A percentile compares a stretch with the other conserved stretches of the same genome.
phyloP scores from a whole-genome alignment of 768 basidiomycete species.

The Calocera cornea region DNA sequence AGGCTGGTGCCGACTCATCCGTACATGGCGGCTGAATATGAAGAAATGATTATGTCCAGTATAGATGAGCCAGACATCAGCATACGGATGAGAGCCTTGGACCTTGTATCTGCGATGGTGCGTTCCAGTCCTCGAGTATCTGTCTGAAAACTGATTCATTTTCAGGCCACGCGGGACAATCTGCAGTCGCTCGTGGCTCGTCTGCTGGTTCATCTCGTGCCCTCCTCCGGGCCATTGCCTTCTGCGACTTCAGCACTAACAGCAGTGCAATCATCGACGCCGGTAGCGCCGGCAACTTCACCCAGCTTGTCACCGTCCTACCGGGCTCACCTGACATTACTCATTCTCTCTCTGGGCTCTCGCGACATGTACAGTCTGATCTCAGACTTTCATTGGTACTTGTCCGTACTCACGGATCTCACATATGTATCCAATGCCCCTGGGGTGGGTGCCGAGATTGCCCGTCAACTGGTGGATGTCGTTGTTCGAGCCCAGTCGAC shows the following conservation, averaged over 20 bases:
- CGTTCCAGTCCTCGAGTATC: constrained; percentile 12
- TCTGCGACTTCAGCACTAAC: constrained; percentile 25
- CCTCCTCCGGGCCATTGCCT: constrained; percentile 31
- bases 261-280: constrained; percentile 34
- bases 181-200: constrained; percentile 84
- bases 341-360: constrained; percentile 77
- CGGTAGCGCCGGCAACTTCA: constrained; percentile 27
- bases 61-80: constrained; percentile 89
- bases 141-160: background rate
- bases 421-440: constrained; percentile 74
- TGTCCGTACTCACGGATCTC: constrained; percentile 85
- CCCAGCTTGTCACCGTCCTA: constrained; percentile 72
- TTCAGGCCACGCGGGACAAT: constrained; percentile 70
- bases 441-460: constrained; percentile 54
- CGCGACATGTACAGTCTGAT: constrained; percentile 75
- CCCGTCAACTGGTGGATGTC: constrained; percentile 77
- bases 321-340: constrained; percentile 65
- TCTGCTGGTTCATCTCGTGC: constrained; percentile 72
- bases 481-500: constrained; percentile 65
- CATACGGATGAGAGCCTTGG: constrained; percentile 90
- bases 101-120: constrained; percentile 88
- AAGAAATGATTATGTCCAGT: constrained; percentile 78
- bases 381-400: constrained; percentile 92
- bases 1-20: constrained; percentile 92
- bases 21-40: constrained; percentile 78